These are phyloP conservation scores for Boletus rufocinnamomeus DNA, from an alignment of 768 basidiomycete species.

Conservation along the genomic window DNA sequence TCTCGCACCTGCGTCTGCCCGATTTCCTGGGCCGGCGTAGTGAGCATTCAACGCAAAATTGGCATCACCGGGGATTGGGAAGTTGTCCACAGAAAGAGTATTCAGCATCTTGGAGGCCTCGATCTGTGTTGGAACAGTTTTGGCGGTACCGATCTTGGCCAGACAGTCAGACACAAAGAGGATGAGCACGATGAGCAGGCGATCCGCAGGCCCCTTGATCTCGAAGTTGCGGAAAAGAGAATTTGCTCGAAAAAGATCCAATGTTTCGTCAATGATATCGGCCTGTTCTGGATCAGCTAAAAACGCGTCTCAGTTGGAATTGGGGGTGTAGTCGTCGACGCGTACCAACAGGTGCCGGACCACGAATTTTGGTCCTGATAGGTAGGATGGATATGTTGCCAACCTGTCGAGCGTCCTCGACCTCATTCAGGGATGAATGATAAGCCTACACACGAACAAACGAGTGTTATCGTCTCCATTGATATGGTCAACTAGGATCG, in stretches of 20 bases:
- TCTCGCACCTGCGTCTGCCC: conserved; percentile 76
- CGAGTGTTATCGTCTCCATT: conserved; percentile 1
- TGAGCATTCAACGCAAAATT: conserved; percentile 92
- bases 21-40: conserved; percentile 76
- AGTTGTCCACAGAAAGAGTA: conserved; percentile 91
- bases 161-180: conserved; percentile 98
- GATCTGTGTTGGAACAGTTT: conserved; percentile 69
- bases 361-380: conserved; percentile 88
- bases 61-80: conserved; percentile 94
- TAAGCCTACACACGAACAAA: conserved; percentile 67
- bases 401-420: conserved; percentile 74
- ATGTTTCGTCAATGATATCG: conserved; percentile 94
- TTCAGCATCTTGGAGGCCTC: conserved; percentile 88
- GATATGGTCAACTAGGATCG: background rate
- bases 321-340: conserved; percentile 11
- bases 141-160: conserved; percentile 77
- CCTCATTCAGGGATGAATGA: conserved; percentile 91
- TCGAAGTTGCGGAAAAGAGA: conserved; percentile 99
- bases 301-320: conserved; percentile 15
- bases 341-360: conserved; percentile 83
- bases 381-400: conserved; percentile 92
- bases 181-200: conserved; percentile 94
- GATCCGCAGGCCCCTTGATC: conserved; percentile 97
- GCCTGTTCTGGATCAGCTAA: conserved; percentile 75
- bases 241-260: conserved; percentile 97